Base-by-base conservation (phyloP, 2,329 filamentous ascomycete genomes). In the Phoma herbarum region DNA sequence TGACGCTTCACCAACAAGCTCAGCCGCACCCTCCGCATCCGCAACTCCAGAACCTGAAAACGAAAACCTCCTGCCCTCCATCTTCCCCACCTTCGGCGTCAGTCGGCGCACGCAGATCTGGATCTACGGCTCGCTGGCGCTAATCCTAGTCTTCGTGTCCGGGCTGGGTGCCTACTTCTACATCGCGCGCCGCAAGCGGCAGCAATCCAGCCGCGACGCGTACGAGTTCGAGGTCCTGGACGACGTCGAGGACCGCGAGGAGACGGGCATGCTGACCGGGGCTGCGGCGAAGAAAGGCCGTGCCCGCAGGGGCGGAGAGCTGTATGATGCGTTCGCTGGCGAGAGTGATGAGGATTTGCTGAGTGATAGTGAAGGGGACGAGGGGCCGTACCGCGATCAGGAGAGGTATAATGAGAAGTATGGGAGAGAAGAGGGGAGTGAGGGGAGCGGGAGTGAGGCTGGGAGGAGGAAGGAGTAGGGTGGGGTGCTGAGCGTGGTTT, bases 251-350 rank as follows among this genome's bases (percentile, higher is more conserved):
- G 77, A 78, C 26, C 73, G 77, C n/a, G 80, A 80, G 82, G 88
- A 66, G 83, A 75, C 84, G 80, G 79, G 79, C 59, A 66, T 77
- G 67, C 59, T 77, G 22, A 69, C 79, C 72, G 60, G 74, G 29
- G 66, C 69, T 18, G 69, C 67, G 31, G 72, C 74, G 20, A 63
- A 58, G 77, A 55, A 55, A 26, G 81, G 82, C 57, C 83, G 85
- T 64, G 67, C 84, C 78, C 75, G 82, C 64, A 82, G 92, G 20
- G 95, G 92, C 2, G 93, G 94, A 26, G 94, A 98, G 80, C 81
- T 99, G 43, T 99, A 99, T 76, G 95, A 99, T 81, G 95, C 95
- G 4, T 99, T 99, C 83, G 95, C 95, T 0, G 93, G 92, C 16
- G 94, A 93, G 51, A 94, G 94, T 57, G 93, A 95, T 57, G 90